A percentile compares a stretch with the other conserved stretches of the same genome.
These are phyloP conservation scores for Gossypium raimondii DNA, from an alignment of 345 rosid genomes.

Conservation along the genomic window DNA sequence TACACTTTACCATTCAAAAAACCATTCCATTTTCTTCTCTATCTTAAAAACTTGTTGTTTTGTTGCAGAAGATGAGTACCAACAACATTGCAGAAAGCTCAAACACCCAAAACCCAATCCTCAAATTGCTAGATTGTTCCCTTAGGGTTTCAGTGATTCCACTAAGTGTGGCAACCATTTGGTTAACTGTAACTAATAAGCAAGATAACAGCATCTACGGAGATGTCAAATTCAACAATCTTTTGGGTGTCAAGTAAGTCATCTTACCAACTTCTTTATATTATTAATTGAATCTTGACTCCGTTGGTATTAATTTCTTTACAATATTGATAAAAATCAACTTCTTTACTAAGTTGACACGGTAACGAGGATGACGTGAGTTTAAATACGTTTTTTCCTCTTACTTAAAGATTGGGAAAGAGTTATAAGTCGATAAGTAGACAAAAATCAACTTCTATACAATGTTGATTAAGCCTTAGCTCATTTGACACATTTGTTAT, in stretches of 20 bases:
- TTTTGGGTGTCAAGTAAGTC: constrained; percentile 73
- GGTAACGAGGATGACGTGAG: accelerated
- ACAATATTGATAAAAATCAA: too few relatives aligned
- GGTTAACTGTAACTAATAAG: constrained; percentile 67
- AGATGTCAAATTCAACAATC: constrained; percentile 39
- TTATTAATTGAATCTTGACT: too few relatives aligned
- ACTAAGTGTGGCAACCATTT: constrained; percentile 63
- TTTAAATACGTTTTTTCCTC: too few relatives aligned
- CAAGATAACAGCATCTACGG: constrained; percentile 63
- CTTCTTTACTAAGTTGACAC: too few relatives aligned
- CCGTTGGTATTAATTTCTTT: too few relatives aligned
- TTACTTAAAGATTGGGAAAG: too few relatives aligned
- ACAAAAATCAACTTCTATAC: too few relatives aligned
- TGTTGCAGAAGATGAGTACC: neutral
- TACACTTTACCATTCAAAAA: neutral
- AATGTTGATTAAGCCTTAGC: too few relatives aligned
- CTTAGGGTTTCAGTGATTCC: constrained; percentile 78
- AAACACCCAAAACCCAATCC: neutral
- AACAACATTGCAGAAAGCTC: neutral
- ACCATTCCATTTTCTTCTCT: neutral
- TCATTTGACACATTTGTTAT: too few relatives aligned
- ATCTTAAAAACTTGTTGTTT: too few relatives aligned
- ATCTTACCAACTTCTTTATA: neutral
- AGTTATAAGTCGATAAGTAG: too few relatives aligned
- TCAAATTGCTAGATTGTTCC: constrained; percentile 42